These are phyloP conservation scores for Yarrowia osloensis DNA, from an alignment of 805 yeast species.

Conservation along the genomic window DNA sequence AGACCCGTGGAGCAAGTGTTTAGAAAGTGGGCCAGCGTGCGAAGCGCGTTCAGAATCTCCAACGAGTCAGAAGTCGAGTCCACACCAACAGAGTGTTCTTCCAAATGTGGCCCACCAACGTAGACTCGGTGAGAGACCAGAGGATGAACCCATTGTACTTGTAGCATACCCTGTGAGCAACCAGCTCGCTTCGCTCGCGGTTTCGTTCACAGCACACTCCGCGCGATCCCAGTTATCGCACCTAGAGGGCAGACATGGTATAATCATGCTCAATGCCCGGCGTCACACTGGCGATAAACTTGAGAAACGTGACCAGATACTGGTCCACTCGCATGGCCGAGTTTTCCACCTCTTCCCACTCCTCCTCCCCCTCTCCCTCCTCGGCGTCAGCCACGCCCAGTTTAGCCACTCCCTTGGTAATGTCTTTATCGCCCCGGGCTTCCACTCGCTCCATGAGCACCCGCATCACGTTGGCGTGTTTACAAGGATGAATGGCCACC, in stretches of 20 bases:
- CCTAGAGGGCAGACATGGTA: constrained; percentile 85
- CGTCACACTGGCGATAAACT: constrained; percentile 93
- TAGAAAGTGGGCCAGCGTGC: no score
- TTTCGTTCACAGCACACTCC: neutral
- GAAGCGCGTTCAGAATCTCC: no score
- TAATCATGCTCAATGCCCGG: constrained; percentile 98
- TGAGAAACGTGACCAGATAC: constrained; percentile 82
- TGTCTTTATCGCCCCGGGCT: constrained; percentile 39
- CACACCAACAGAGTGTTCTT: no score
- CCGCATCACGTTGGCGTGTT: constrained; percentile 92
- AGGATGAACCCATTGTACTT: no score
- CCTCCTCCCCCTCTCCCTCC: constrained; percentile 45
- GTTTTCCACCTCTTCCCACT: constrained; percentile 58
- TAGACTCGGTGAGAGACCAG: no score
- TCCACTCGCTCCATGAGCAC: constrained; percentile 76
- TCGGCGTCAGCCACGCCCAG: constrained; percentile 44
- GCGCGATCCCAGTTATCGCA: no score
- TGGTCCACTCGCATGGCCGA: constrained; percentile 76
- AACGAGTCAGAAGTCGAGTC: no score
- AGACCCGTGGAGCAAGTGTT: no score
- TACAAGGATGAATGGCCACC: constrained; percentile 94
- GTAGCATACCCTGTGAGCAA: no score
- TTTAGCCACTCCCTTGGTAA: constrained; percentile 48
- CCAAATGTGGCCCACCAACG: no score
- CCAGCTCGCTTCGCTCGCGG: no score